phyloP scores from a whole-genome alignment of 345 rosid species.

The Rubroshorea leprosula region DNA sequence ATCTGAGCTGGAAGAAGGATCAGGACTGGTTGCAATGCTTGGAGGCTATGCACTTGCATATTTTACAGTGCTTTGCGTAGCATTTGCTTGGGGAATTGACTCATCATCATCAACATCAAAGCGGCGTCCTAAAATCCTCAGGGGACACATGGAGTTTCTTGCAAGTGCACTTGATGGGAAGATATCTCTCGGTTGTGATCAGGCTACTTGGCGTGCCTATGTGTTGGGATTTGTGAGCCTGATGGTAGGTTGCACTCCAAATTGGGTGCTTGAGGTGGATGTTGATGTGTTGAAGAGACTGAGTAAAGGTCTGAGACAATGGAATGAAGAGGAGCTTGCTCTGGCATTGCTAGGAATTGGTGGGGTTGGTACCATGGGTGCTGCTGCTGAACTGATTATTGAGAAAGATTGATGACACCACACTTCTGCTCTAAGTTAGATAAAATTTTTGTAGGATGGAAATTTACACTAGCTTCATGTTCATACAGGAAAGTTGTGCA shows the following conservation, averaged over 20 bases:
- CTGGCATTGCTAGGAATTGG: conserved; percentile 67
- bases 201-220: conserved; percentile 72
- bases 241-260: conserved; percentile 74
- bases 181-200: conserved; percentile 71
- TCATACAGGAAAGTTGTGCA: conserved; percentile 1
- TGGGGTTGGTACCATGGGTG: conserved; percentile 67
- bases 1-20: conserved; percentile 40
- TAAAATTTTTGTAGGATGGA: conserved; percentile 6
- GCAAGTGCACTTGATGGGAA: conserved; percentile 87
- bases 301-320: conserved; percentile 67
- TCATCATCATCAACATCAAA: conserved; percentile 62
- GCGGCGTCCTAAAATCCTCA: conserved; percentile 60
- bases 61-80: conserved; percentile 68
- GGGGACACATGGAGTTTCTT: conserved; percentile 67
- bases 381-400: conserved; percentile 65
- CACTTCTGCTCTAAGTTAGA: background rate
- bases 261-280: conserved; percentile 81
- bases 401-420: conserved; percentile 21
- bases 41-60: conserved; percentile 84
- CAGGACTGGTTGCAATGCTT: conserved; percentile 65
- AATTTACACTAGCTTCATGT: conserved; percentile 5
- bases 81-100: conserved; percentile 92
- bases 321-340: conserved; percentile 79
- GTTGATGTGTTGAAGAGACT: conserved; percentile 67
- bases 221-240: conserved; percentile 69